Conservation (phyloP, 202 grass and related monocot species). For the Tripidium arundinaceum region DNA sequence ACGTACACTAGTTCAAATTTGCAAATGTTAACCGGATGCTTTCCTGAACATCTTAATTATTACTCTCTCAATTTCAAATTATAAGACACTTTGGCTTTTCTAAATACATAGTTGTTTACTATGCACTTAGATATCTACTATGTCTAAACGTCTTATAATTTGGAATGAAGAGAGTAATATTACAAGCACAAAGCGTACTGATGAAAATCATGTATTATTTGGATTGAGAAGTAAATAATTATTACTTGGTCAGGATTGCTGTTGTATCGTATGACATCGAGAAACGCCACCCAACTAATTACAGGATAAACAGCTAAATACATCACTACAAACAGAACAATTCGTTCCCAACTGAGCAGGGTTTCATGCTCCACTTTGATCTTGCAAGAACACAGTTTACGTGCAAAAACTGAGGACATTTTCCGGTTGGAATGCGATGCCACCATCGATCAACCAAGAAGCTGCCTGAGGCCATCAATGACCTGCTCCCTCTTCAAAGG, state of each 20-base stretch:
- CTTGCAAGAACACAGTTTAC: constrained; percentile 19
- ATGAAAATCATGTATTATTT: not conserved
- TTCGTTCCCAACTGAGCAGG: not conserved
- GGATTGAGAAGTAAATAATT: constrained; percentile 11
- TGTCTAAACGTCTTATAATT: not conserved
- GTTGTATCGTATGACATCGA: constrained; percentile 16
- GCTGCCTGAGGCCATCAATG: constrained; percentile 59
- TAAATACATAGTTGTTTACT: no score
- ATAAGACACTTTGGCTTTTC: no score
- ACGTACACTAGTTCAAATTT: no score
- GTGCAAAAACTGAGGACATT: constrained; percentile 28
- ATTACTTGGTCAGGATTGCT: constrained; percentile 1
- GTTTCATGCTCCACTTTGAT: constrained; percentile 13
- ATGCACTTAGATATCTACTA: no score
- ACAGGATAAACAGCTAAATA: constrained; percentile 37
- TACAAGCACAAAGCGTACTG: not conserved
- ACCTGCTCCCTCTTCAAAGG: constrained; percentile 65
- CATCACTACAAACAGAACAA: constrained; percentile 12
- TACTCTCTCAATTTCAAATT: not conserved
- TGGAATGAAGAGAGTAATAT: not conserved
- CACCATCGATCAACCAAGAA: constrained; percentile 48
- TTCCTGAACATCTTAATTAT: not conserved
- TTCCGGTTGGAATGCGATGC: not conserved
- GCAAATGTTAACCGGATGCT: no score
- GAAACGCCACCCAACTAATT: constrained; percentile 15